These are phyloP conservation scores for Phytophthora kernoviae DNA, from an alignment of 352 stramenopile species.

Conservation along the genomic window DNA sequence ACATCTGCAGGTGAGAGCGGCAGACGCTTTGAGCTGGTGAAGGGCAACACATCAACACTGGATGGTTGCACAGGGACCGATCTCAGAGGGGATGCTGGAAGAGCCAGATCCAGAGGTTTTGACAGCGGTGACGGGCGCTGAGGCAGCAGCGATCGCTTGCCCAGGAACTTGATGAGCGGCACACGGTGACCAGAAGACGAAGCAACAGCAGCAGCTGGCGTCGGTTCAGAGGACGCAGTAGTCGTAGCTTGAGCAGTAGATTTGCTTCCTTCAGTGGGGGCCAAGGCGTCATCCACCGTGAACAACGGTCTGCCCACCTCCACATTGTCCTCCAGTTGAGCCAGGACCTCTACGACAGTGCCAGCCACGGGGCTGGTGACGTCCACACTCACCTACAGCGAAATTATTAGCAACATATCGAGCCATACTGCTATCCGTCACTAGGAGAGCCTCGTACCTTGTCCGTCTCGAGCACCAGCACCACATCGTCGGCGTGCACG, in stretches of 20 bases:
- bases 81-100: constrained; percentile 19
- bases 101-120: constrained; percentile 24
- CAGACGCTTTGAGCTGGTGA: constrained; percentile 66
- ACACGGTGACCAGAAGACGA: constrained; percentile 44
- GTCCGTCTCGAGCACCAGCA: constrained; percentile 99
- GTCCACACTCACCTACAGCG: constrained; percentile 83
- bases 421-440: not conserved
- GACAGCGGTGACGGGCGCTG: constrained; percentile 33
- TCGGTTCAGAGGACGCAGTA: constrained; percentile 35
- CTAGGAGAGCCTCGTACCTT: constrained; percentile 84
- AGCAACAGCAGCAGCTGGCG: constrained; percentile 30
- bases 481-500: constrained; percentile 96
- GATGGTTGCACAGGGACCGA: constrained; percentile 52
- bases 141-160: constrained; percentile 72
- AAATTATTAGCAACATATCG: not conserved
- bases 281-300: constrained; percentile 88
- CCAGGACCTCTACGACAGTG: constrained; percentile 93
- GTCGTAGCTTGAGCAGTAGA: constrained; percentile 12
- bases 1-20: constrained; percentile 69
- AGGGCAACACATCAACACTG: constrained; percentile 66
- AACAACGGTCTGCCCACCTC: constrained; percentile 94
- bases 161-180: constrained; percentile 73
- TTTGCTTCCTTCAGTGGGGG: constrained; percentile 34
- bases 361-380: constrained; percentile 91
- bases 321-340: constrained; percentile 96